These are phyloP conservation scores for Hypoxylon sp. DNA, from an alignment of 2,329 filamentous ascomycete genomes.

Conservation along the genomic window DNA sequence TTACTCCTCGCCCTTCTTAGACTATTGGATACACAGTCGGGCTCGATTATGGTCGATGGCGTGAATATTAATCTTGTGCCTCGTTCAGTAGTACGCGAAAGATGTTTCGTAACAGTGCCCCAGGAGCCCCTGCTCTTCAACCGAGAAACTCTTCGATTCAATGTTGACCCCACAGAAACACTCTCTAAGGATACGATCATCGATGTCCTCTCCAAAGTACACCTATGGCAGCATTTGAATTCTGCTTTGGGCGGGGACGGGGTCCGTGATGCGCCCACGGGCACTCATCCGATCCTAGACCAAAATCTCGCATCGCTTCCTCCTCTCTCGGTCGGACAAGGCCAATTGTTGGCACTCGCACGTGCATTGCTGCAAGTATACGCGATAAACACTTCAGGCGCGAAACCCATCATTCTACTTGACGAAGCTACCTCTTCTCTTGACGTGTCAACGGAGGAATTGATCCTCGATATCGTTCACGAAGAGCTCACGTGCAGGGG, in stretches of 20 bases:
- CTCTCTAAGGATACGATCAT: constrained; percentile 45
- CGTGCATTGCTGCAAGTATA: constrained; percentile 51
- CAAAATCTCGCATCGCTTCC: constrained; percentile 47
- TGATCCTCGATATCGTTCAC: constrained; percentile 53
- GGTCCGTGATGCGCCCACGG: not conserved
- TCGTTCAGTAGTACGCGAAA: constrained; percentile 46
- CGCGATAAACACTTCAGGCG: constrained; percentile 20
- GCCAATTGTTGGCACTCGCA: constrained; percentile 54
- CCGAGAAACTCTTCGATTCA: constrained; percentile 52
- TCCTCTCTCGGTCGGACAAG: constrained; percentile 54
- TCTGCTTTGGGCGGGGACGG: not conserved
- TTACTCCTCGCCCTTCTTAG: constrained; percentile 43
- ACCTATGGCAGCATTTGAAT: constrained; percentile 43
- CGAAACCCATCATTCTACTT: constrained; percentile 54
- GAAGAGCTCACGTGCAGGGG: constrained; percentile 49
- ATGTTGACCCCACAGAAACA: constrained; percentile 48
- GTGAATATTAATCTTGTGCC: constrained; percentile 49
- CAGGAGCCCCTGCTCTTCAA: constrained; percentile 52
- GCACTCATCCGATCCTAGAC: constrained; percentile 47
- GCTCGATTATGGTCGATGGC: constrained; percentile 52
- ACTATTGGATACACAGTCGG: constrained; percentile 49
- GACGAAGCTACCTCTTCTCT: constrained; percentile 55
- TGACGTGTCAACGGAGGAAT: constrained; percentile 54
- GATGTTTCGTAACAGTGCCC: constrained; percentile 53
- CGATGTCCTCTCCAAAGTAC: constrained; percentile 31